These are phyloP conservation scores for Lentinula lateritia DNA, from an alignment of 768 basidiomycete genomes.

Conservation along the genomic window DNA sequence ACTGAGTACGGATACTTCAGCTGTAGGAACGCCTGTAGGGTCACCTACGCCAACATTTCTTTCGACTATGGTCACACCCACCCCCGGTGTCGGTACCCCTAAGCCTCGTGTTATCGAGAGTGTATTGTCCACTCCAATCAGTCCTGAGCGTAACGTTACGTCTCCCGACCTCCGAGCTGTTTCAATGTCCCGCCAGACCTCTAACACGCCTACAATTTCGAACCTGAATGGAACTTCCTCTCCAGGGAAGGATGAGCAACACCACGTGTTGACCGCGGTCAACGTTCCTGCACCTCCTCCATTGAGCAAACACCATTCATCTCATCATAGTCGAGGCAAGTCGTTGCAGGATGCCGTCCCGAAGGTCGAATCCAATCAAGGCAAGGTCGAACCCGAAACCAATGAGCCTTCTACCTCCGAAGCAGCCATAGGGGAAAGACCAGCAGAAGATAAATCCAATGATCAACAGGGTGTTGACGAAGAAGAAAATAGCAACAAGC, in stretches of 20 bases:
- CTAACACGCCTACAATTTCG: neutral
- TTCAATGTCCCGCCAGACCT: conserved; percentile 8
- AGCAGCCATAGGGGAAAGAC: neutral
- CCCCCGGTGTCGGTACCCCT: neutral
- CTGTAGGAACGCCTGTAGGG: neutral
- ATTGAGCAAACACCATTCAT: conserved; percentile 21
- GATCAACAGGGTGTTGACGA: neutral
- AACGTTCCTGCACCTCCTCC: conserved; percentile 29
- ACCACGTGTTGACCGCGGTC: conserved; percentile 27
- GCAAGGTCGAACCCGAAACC: neutral
- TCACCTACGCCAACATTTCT: neutral
- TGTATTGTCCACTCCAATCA: neutral
- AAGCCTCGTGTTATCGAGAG: neutral
- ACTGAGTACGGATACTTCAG: neutral
- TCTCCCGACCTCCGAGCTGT: neutral
- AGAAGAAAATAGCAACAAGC: neutral
- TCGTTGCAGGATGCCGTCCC: conserved; percentile 12
- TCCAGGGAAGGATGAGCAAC: conserved; percentile 11
- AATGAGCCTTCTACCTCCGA: neutral
- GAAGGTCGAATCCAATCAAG: neutral
- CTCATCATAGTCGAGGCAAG: conserved; percentile 15
- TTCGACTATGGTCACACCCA: neutral
- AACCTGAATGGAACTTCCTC: neutral
- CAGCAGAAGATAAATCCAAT: neutral
- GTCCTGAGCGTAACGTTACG: neutral